These are phyloP conservation scores for Forsythia viridissima DNA, from an alignment of 257 asterid genomes.

Conservation along the genomic window DNA sequence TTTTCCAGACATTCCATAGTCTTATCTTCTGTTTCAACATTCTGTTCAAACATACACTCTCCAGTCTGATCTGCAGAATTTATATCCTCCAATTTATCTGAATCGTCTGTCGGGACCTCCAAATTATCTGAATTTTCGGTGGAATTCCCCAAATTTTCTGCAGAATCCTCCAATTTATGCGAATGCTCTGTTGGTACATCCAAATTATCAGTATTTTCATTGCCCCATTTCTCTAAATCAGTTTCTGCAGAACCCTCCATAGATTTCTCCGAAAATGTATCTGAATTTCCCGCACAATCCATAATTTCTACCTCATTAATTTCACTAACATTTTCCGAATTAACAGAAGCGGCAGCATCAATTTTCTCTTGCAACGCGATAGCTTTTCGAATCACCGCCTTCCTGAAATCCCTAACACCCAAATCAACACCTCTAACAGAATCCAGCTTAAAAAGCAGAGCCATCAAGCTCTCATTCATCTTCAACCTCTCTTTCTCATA, in stretches of 20 bases:
- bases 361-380: conserved; percentile 68
- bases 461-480: conserved; percentile 68
- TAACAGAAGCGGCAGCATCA: conserved; percentile 42
- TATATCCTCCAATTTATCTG: background rate
- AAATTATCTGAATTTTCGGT: background rate
- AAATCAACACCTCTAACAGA: conserved; percentile 59
- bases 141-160: background rate
- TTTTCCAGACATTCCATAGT: too few species aligned
- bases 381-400: conserved; percentile 62
- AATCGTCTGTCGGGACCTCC: background rate
- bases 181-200: too few species aligned
- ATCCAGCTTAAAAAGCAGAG: conserved; percentile 65
- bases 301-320: conserved; percentile 12
- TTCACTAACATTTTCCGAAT: background rate
- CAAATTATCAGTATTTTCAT: background rate
- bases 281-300: background rate
- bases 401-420: conserved; percentile 66
- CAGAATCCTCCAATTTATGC: too few species aligned
- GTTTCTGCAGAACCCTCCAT: background rate
- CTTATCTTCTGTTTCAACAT: background rate
- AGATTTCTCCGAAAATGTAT: too few species aligned
- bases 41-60: background rate
- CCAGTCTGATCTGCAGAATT: background rate
- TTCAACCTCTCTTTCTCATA: conserved; percentile 60
- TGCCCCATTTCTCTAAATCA: background rate